A percentile compares a stretch with the other conserved stretches of the same genome.
Evolutionary conservation across 805 yeast genomes (phyloP).

Genomic region (Pichia gijzeniarum): DNA sequence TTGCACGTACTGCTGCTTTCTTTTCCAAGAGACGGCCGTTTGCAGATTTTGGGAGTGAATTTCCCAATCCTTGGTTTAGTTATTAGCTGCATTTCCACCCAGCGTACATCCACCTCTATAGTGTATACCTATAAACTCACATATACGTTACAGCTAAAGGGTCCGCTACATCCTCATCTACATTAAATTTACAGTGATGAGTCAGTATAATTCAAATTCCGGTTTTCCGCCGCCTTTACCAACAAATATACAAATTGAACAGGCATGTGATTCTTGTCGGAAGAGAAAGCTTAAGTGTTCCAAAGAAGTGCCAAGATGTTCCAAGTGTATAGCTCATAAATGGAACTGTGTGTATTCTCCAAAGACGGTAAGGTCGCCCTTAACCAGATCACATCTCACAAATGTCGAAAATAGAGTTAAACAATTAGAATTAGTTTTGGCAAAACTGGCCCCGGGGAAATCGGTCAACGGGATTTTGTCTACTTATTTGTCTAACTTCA

Average conservation of each 20-base stretch:
- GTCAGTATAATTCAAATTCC: not conserved
- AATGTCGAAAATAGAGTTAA: constrained; percentile 57
- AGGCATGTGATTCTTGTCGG: constrained; percentile 79
- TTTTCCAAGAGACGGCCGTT: no score
- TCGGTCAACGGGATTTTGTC: constrained; percentile 34
- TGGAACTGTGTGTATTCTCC: constrained; percentile 82
- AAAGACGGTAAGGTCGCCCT: constrained; percentile 67
- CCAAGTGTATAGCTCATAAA: constrained; percentile 62
- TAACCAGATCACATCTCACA: constrained; percentile 76
- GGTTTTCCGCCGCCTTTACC: constrained; percentile 4
- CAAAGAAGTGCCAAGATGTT: constrained; percentile 68
- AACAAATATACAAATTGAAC: constrained; percentile 30
- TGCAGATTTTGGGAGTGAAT: no score
- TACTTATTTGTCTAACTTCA: constrained; percentile 1
- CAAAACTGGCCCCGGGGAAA: constrained; percentile 38
- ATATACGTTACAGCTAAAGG: no score
- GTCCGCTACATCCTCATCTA: no score
- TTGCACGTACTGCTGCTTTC: no score
- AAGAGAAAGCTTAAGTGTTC: constrained; percentile 75
- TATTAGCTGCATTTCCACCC: no score
- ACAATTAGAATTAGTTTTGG: constrained; percentile 39
- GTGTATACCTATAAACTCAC: no score
- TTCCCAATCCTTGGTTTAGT: no score
- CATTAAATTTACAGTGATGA: no score
- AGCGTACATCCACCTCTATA: no score